Percentiles rank a stretch among this genome's conserved stretches.
phyloP scores from a whole-genome alignment of 768 basidiomycete species.

The Phlegmacium glaucopus region DNA sequence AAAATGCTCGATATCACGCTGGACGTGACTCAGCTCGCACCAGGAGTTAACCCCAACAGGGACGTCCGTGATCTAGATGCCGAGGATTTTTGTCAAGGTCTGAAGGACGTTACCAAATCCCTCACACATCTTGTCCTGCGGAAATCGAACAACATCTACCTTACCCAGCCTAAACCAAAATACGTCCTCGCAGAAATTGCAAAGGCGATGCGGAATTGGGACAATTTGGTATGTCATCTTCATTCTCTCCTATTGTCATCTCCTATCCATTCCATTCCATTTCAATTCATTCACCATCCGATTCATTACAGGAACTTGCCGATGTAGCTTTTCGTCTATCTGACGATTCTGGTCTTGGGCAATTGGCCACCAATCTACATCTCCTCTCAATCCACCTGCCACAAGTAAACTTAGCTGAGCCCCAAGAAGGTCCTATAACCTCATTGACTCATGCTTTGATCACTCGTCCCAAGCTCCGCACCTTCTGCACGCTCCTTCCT shows the following conservation, averaged over 20 bases:
- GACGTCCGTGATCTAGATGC: conserved; percentile 20
- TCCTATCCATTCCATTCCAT: conserved; percentile 1
- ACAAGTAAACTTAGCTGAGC: too few relatives aligned
- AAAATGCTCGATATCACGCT: conserved; percentile 35
- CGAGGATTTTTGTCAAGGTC: conserved; percentile 36
- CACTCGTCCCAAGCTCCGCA: conserved; percentile 39
- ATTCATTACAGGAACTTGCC: conserved; percentile 41
- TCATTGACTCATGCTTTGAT: conserved; percentile 33
- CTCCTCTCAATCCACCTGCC: conserved; percentile 4
- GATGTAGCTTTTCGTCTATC: conserved; percentile 57
- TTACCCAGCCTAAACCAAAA: conserved; percentile 46
- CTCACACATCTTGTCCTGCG: conserved; percentile 50
- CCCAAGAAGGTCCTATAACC: conserved; percentile 28
- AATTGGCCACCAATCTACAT: conserved; percentile 11
- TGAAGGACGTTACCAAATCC: conserved; percentile 27
- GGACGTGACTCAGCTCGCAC: conserved; percentile 27
- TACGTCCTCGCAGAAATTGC: conserved; percentile 45
- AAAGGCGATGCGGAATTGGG: conserved; percentile 39
- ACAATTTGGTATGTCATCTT: conserved; percentile 41
- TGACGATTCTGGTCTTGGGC: conserved; percentile 29
- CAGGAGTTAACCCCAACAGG: conserved; percentile 1
- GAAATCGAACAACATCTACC: conserved; percentile 49
- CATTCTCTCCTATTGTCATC: conserved; percentile 6
- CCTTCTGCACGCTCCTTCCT: conserved; percentile 51
- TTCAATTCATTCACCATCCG: background rate